A percentile compares a stretch with the other conserved stretches of the same genome.
Evolutionary conservation across 2,329 filamentous ascomycete genomes (phyloP).

Genomic region (Boeremia lycopersici): DNA sequence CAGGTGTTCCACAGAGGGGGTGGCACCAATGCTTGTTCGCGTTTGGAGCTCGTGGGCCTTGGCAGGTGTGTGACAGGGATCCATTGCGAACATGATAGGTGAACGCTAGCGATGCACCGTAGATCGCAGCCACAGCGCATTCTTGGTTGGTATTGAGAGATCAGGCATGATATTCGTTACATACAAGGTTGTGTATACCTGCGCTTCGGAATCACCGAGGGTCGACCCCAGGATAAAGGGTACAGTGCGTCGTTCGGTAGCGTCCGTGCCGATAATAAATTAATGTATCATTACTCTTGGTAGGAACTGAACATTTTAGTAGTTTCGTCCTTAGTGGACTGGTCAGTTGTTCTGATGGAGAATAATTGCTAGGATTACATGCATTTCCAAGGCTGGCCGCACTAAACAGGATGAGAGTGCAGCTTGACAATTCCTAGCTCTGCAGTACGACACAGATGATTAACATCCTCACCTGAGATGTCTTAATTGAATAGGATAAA

Average conservation of each 20-base stretch:
- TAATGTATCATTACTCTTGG: no score
- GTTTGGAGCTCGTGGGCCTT: constrained; percentile 4
- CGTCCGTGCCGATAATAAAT: no score
- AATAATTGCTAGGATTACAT: no score
- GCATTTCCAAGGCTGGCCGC: neutral
- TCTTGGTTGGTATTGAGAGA: neutral
- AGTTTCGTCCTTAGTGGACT: no score
- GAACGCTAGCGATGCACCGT: constrained; percentile 8
- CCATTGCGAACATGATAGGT: constrained; percentile 6
- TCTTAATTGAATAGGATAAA: constrained; percentile 11
- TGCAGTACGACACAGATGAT: neutral
- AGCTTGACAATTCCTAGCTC: no score
- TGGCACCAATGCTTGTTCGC: constrained; percentile 10
- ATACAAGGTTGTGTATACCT: neutral
- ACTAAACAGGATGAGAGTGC: neutral
- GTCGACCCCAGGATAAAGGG: neutral
- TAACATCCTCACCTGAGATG: neutral
- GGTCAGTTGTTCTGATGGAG: no score
- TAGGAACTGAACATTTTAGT: no score
- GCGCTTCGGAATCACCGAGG: neutral
- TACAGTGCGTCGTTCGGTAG: no score
- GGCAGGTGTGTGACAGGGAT: constrained; percentile 8
- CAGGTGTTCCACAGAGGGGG: neutral
- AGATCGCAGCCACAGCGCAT: constrained; percentile 6
- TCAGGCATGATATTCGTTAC: neutral